Evolutionary conservation across 345 rosid genomes (phyloP).

Genomic region (Eucalyptus urophylla): DNA sequence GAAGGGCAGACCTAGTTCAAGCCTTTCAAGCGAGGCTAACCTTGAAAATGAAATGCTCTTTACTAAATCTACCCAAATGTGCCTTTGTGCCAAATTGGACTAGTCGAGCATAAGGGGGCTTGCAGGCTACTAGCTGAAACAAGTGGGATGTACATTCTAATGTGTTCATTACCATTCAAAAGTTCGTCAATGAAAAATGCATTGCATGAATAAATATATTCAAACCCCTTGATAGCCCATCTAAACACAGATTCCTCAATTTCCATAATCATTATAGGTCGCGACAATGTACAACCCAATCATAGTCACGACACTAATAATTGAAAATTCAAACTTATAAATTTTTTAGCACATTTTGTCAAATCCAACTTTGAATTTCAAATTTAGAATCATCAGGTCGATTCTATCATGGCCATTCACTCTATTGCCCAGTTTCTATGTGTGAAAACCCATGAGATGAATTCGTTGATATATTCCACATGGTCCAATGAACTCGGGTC

Average conservation of each 20-base stretch:
- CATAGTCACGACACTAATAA: background rate
- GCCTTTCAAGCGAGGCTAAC: background rate
- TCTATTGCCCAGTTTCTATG: background rate
- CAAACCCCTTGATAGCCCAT: background rate
- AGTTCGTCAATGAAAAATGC: background rate
- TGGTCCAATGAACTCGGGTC: background rate
- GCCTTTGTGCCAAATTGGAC: background rate
- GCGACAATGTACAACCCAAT: background rate
- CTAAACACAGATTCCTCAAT: accelerated
- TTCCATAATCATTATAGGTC: background rate
- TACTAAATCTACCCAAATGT: background rate
- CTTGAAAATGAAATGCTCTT: background rate
- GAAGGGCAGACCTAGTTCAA: background rate
- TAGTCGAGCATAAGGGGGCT: background rate
- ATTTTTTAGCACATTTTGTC: background rate
- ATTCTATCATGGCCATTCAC: background rate
- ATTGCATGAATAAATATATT: background rate
- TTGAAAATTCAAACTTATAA: background rate
- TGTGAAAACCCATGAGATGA: background rate
- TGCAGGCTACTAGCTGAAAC: background rate
- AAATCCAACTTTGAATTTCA: background rate
- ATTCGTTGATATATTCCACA: background rate
- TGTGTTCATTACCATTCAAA: background rate
- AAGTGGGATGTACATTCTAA: background rate
- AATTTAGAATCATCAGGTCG: background rate